A percentile compares a stretch with the other conserved stretches of the same genome.
These are phyloP conservation scores for Cyberlindnera galapagoensis DNA, from an alignment of 805 yeast genomes.

Conservation along the genomic window DNA sequence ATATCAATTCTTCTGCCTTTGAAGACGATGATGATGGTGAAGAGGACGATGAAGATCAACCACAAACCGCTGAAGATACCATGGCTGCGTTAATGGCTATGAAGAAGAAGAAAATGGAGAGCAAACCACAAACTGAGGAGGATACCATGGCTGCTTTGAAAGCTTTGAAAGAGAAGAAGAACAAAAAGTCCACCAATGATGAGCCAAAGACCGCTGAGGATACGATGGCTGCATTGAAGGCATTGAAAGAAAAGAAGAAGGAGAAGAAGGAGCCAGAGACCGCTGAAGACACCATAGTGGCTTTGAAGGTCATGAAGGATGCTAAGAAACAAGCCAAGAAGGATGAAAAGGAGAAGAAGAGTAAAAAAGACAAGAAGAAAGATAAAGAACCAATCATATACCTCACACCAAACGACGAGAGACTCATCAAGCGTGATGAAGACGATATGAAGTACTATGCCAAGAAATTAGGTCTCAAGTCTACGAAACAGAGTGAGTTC, in stretches of 20 bases:
- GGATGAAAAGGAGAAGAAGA: slow-evolving; percentile 6
- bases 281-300: slow-evolving; percentile 31
- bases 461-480: slow-evolving; percentile 66
- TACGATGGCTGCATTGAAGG: slow-evolving; percentile 38
- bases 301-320: slow-evolving; percentile 20
- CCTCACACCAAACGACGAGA: slow-evolving; percentile 40
- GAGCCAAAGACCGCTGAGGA: slow-evolving; percentile 29
- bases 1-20: too few relatives aligned
- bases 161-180: slow-evolving; percentile 30
- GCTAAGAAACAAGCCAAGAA: slow-evolving; percentile 9
- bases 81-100: slow-evolving; percentile 37
- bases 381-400: slow-evolving; percentile 14
- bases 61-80: slow-evolving; percentile 36
- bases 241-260: slow-evolving; percentile 17
- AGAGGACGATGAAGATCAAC: slow-evolving; percentile 24
- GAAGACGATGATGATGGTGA: slow-evolving; percentile 13
- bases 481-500: slow-evolving; percentile 41
- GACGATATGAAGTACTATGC: slow-evolving; percentile 80
- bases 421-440: slow-evolving; percentile 53
- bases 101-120: slow-evolving; percentile 27
- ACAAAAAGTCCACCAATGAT: slow-evolving; percentile 12
- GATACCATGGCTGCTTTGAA: slow-evolving; percentile 39
- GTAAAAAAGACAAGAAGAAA: slow-evolving; percentile 10
- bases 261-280: slow-evolving; percentile 15
- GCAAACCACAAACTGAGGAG: slow-evolving; percentile 29